phyloP scores from a whole-genome alignment of 768 basidiomycete genomes.

The Rhizopogon salebrosus region DNA sequence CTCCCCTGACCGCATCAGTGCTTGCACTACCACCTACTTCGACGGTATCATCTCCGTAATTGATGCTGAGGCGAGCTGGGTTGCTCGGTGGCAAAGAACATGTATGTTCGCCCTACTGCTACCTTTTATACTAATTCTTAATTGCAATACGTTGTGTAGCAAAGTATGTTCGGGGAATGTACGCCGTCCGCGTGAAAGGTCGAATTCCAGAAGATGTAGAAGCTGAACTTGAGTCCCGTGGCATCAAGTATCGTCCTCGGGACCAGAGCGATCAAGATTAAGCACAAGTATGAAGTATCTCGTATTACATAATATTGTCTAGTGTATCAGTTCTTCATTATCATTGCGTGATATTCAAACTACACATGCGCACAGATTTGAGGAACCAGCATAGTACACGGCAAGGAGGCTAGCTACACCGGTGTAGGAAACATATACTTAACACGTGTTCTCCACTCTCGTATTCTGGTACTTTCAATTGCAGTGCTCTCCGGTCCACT shows the following conservation, averaged over 20 bases:
- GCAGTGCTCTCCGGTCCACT: too few relatives aligned
- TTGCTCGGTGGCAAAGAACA: slow-evolving; percentile 92
- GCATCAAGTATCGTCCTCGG: slow-evolving; percentile 80
- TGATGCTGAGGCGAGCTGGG: slow-evolving; percentile 88
- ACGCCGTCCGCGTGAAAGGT: slow-evolving; percentile 86
- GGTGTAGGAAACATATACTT: too few relatives aligned
- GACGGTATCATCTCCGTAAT: slow-evolving; percentile 90
- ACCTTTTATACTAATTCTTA: not conserved
- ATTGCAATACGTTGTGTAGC: slow-evolving; percentile 41
- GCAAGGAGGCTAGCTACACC: too few relatives aligned
- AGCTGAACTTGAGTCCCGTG: slow-evolving; percentile 67
- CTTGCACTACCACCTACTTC: slow-evolving; percentile 89
- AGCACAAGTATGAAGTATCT: too few relatives aligned
- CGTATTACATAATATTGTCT: too few relatives aligned
- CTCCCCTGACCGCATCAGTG: slow-evolving; percentile 72
- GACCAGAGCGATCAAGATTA: slow-evolving; percentile 77
- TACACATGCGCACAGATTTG: too few relatives aligned
- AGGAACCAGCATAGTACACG: too few relatives aligned
- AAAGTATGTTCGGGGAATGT: slow-evolving; percentile 87
- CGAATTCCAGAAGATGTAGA: slow-evolving; percentile 84
- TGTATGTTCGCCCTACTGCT: slow-evolving; percentile 43
- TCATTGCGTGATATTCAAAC: too few relatives aligned
- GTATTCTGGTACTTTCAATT: too few relatives aligned
- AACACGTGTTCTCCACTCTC: too few relatives aligned
- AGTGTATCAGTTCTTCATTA: too few relatives aligned